These are phyloP conservation scores for Arachnomyces sp. DNA, from an alignment of 2,329 filamentous ascomycete species.

Conservation along the genomic window DNA sequence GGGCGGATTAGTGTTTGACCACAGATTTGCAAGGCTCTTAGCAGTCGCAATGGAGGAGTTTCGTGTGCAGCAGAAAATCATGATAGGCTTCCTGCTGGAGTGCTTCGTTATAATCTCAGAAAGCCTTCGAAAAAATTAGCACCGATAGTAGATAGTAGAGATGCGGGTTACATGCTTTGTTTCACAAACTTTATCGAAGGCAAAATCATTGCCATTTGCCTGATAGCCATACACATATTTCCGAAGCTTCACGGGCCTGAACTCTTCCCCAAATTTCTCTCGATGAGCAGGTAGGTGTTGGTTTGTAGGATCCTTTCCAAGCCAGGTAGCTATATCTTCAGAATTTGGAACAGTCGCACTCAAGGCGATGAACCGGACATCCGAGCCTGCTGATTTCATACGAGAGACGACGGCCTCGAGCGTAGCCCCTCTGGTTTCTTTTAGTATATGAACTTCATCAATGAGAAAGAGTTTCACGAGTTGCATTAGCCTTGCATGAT, in stretches of 20 bases:
- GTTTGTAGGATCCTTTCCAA: conserved; percentile 58
- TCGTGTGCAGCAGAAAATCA: conserved; percentile 76
- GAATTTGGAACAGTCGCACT: conserved; percentile 81
- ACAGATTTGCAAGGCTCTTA: conserved; percentile 58
- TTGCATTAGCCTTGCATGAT: conserved; percentile 66
- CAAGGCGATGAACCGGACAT: conserved; percentile 71
- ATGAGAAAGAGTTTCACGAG: conserved; percentile 75
- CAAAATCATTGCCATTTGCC: conserved; percentile 60
- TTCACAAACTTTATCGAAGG: conserved; percentile 65
- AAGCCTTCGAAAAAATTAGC: conserved; percentile 41
- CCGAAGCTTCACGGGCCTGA: conserved; percentile 67
- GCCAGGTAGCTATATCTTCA: conserved; percentile 70
- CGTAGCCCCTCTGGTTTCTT: conserved; percentile 69
- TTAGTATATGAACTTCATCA: conserved; percentile 81
- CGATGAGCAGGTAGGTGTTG: conserved; percentile 56
- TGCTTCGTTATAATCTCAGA: conserved; percentile 60
- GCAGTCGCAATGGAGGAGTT: conserved; percentile 64
- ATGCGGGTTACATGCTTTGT: conserved; percentile 38
- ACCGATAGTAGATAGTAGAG: not conserved
- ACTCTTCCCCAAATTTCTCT: conserved; percentile 70
- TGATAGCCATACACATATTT: conserved; percentile 71
- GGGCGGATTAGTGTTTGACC: conserved; percentile 44
- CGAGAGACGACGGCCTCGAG: conserved; percentile 78
- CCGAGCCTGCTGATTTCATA: conserved; percentile 72
- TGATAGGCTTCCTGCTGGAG: conserved; percentile 64